Evolutionary conservation across 225 moss, liverwort and hornwort species (phyloP).

Genomic region (Bryum argenteum): DNA sequence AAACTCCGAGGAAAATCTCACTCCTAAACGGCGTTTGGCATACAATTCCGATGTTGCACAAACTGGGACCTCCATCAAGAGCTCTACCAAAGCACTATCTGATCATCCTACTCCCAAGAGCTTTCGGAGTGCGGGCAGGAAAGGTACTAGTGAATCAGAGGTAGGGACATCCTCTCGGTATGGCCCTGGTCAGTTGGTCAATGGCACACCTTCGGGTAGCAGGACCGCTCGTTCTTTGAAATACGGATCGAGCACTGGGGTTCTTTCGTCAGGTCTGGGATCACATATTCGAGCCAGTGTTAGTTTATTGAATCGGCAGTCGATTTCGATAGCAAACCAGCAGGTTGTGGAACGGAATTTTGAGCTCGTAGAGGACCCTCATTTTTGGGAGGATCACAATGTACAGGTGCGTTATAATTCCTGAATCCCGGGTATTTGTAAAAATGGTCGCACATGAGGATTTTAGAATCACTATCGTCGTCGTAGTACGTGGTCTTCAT

Average conservation of each 20-base stretch:
- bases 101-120: conserved; percentile 31
- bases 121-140: conserved; percentile 29
- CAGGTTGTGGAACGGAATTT: conserved; percentile 41
- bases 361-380: conserved; percentile 60
- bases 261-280: not conserved
- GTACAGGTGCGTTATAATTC: conserved; percentile 50
- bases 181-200: conserved; percentile 24
- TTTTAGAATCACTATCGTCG: not conserved
- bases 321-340: conserved; percentile 29
- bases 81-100: conserved; percentile 17
- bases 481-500: not conserved
- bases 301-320: conserved; percentile 21
- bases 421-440: not conserved
- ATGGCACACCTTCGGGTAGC: conserved; percentile 32
- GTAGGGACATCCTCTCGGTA: conserved; percentile 29
- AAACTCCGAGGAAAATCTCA: conserved; percentile 10
- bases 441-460: no score
- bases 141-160: conserved; percentile 25
- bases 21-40: conserved; percentile 31
- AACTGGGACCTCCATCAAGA: conserved; percentile 15
- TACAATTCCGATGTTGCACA: conserved; percentile 18
- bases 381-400: conserved; percentile 70
- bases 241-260: conserved; percentile 27
- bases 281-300: conserved; percentile 17
- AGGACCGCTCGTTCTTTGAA: conserved; percentile 29